phyloP scores from a whole-genome alignment of 345 rosid genomes.

The Pugionium cornutum region DNA sequence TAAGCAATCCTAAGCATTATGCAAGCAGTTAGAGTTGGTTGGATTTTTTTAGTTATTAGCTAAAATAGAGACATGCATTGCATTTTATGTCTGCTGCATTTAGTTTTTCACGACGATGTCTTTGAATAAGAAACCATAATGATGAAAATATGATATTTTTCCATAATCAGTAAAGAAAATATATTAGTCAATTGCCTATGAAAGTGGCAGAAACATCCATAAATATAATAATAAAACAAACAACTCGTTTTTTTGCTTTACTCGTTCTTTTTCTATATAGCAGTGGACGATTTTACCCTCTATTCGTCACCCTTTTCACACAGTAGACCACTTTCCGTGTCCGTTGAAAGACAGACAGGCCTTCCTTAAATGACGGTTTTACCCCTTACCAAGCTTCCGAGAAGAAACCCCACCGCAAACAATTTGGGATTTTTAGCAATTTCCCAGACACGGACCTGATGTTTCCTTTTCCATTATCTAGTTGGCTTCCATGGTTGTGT shows the following conservation, averaged over 20 bases:
- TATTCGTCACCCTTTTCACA: background rate
- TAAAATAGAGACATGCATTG: background rate
- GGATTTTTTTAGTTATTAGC: background rate
- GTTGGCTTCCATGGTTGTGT: constrained; percentile 50
- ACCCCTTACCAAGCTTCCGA: constrained; percentile 42
- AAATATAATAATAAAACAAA: background rate
- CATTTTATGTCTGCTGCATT: constrained; percentile 22
- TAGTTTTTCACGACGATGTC: constrained; percentile 4
- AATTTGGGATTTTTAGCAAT: background rate
- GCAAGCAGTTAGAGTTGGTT: constrained; percentile 15
- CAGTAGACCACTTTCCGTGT: background rate
- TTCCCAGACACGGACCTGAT: constrained; percentile 22
- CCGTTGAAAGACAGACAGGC: constrained; percentile 21
- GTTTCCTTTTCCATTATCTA: constrained; percentile 32
- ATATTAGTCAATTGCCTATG: background rate
- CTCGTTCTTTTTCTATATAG: background rate
- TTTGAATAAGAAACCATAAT: background rate
- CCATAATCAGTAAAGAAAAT: background rate
- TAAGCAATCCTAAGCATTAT: constrained; percentile 1
- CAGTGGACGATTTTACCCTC: constrained; percentile 25
- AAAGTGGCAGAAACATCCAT: constrained; percentile 23
- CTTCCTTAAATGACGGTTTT: background rate
- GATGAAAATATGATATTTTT: background rate
- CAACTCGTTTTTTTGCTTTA: background rate
- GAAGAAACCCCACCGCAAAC: constrained; percentile 33